Evolutionary conservation across 768 basidiomycete species (phyloP).

Genomic region (Psilocybe azurescens): DNA sequence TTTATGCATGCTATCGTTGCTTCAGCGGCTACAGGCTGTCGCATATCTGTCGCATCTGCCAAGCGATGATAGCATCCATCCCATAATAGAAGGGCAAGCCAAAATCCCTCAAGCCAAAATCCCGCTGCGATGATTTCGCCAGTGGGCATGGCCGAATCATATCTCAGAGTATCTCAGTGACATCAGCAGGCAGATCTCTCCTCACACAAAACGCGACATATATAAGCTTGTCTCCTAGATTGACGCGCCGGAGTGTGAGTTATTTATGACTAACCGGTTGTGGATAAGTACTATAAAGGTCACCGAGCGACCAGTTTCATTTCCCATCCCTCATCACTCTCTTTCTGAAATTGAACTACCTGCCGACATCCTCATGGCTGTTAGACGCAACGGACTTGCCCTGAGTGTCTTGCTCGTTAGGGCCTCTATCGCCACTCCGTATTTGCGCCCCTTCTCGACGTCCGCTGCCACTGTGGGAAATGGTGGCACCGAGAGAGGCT

Average conservation of each 20-base stretch:
- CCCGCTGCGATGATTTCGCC: slow-evolving; percentile 23
- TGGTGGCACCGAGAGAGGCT: slow-evolving; percentile 41
- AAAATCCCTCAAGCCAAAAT: slow-evolving; percentile 25
- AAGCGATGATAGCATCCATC: not conserved
- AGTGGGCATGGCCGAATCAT: slow-evolving; percentile 15
- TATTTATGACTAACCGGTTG: not conserved
- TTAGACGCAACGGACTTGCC: slow-evolving; percentile 23
- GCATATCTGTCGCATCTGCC: not conserved
- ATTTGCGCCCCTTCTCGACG: slow-evolving; percentile 5
- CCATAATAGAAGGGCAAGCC: slow-evolving; percentile 10
- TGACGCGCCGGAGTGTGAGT: not conserved
- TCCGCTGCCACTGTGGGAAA: slow-evolving; percentile 13
- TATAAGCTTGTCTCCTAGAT: not conserved
- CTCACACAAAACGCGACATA: not conserved
- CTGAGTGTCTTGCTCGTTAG: slow-evolving; percentile 17
- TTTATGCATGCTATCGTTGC: too few species aligned
- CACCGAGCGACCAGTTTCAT: not conserved
- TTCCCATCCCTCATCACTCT: not conserved
- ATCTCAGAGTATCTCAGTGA: not conserved
- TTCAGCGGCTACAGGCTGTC: not conserved
- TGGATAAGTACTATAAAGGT: not conserved
- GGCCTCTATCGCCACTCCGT: slow-evolving; percentile 20
- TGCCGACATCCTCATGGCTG: slow-evolving; percentile 7
- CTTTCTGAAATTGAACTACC: not conserved
- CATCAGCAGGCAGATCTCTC: slow-evolving; percentile 10